Conservation (phyloP, 1,284 basidiomycete genomes). For the Pseudozyma sp. region DNA sequence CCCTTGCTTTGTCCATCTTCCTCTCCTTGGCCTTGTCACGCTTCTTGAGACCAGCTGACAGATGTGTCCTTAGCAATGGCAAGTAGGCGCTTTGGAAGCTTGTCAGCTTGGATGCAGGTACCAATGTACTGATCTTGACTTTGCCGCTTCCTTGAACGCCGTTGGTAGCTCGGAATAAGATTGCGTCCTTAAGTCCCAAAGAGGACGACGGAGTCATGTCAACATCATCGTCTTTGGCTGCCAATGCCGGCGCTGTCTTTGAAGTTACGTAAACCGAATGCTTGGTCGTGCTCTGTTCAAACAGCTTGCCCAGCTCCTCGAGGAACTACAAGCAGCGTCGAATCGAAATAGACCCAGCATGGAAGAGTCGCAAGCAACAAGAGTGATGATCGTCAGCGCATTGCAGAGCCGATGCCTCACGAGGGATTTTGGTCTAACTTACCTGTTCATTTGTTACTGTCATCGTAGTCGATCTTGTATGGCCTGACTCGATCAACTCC, state of each 20-base stretch:
- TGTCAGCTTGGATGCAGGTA: constrained; percentile 44
- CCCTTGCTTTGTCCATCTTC: constrained; percentile 57
- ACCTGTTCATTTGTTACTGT: constrained; percentile 41
- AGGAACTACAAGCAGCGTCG: constrained; percentile 48
- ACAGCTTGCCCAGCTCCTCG: constrained; percentile 51
- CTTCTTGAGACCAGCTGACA: constrained; percentile 56
- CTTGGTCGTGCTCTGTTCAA: constrained; percentile 41
- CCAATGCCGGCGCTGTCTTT: constrained; percentile 46
- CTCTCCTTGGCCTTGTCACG: constrained; percentile 67
- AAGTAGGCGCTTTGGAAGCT: constrained; percentile 53
- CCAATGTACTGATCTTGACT: constrained; percentile 56
- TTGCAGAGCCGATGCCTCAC: background rate
- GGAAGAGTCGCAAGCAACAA: background rate
- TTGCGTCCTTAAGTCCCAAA: constrained; percentile 18
- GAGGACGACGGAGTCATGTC: constrained; percentile 47
- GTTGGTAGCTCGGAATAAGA: constrained; percentile 62
- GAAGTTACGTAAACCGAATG: constrained; percentile 63
- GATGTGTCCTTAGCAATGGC: constrained; percentile 54
- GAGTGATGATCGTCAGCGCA: background rate
- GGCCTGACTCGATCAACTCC: background rate
- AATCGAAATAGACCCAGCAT: background rate
- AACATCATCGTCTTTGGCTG: constrained; percentile 30
- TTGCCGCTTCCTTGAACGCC: constrained; percentile 49
- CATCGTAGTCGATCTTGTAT: constrained; percentile 7
- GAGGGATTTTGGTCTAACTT: background rate